Evolutionary conservation across 2,329 filamentous ascomycete genomes (phyloP).

Genomic region (Pseudocercospora ulei): DNA sequence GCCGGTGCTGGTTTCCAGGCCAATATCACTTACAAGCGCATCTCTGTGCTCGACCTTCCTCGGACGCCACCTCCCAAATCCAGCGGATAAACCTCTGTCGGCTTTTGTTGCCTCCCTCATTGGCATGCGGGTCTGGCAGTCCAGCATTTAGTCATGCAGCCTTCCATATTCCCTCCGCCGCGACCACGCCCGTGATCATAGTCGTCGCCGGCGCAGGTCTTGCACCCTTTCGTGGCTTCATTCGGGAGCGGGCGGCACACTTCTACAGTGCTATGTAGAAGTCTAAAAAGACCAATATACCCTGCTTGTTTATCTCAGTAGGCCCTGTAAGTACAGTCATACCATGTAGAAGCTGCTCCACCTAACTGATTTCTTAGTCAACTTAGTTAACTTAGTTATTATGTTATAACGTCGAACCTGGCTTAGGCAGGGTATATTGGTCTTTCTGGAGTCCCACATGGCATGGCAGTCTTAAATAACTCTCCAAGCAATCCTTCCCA

Average conservation of each 20-base stretch:
- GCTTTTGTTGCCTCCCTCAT: slow-evolving; percentile 64
- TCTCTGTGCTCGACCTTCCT: slow-evolving; percentile 61
- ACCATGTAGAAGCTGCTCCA: too few relatives aligned
- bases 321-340: too few relatives aligned
- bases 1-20: slow-evolving; percentile 33
- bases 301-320: too few relatives aligned
- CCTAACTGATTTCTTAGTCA: too few relatives aligned
- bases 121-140: slow-evolving; percentile 52
- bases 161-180: slow-evolving; percentile 40
- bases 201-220: slow-evolving; percentile 62
- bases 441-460: too few relatives aligned
- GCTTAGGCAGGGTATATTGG: too few relatives aligned
- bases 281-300: too few relatives aligned
- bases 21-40: slow-evolving; percentile 34
- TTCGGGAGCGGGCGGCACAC: slow-evolving; percentile 67
- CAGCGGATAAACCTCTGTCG: slow-evolving; percentile 54
- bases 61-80: slow-evolving; percentile 51
- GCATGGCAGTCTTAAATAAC: too few relatives aligned
- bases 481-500: too few relatives aligned
- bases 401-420: too few relatives aligned
- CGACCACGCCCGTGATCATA: slow-evolving; percentile 37
- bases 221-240: slow-evolving; percentile 94
- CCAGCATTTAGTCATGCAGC: slow-evolving; percentile 35
- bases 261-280: too few relatives aligned
- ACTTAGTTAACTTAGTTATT: too few relatives aligned